phyloP scores from a whole-genome alignment of 2,329 filamentous ascomycete species.

The Clathrospora elynae region DNA sequence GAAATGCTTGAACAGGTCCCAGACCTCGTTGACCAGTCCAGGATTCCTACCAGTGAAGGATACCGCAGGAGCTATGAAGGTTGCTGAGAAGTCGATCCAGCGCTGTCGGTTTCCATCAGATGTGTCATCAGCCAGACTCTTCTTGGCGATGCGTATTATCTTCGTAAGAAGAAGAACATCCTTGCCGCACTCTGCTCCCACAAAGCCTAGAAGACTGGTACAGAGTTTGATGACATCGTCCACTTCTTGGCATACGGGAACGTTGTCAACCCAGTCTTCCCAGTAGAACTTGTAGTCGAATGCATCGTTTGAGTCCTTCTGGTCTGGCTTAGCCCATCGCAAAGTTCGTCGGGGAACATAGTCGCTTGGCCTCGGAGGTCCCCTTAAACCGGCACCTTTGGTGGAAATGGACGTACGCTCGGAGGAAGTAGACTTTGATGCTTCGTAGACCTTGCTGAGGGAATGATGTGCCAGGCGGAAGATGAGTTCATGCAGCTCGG shows the following conservation, averaged over 20 bases:
- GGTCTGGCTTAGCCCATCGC: constrained; percentile 84
- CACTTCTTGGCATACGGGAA: constrained; percentile 86
- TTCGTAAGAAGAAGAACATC: constrained; percentile 80
- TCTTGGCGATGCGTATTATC: constrained; percentile 80
- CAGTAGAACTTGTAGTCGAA: constrained; percentile 90
- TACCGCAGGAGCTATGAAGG: constrained; percentile 83
- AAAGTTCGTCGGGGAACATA: constrained; percentile 69
- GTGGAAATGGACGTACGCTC: constrained; percentile 48
- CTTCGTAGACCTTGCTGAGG: constrained; percentile 73
- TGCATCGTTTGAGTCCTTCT: constrained; percentile 73
- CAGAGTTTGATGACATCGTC: constrained; percentile 91
- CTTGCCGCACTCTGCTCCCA: constrained; percentile 87
- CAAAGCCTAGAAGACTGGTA: constrained; percentile 79
- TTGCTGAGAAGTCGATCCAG: constrained; percentile 84
- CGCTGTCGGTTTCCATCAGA: constrained; percentile 73
- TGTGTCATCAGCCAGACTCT: constrained; percentile 71
- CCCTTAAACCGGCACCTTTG: constrained; percentile 54
- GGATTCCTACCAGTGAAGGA: constrained; percentile 86
- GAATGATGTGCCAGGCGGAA: constrained; percentile 86
- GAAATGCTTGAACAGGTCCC: constrained; percentile 78
- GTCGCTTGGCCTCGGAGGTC: constrained; percentile 66
- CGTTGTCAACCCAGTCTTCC: constrained; percentile 94
- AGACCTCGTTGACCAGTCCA: constrained; percentile 83
- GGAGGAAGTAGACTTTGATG: constrained; percentile 55
- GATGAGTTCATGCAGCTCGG: constrained; percentile 78